phyloP scores from a whole-genome alignment of 2,329 filamentous ascomycete species.

The Hypoxylon sp. region DNA sequence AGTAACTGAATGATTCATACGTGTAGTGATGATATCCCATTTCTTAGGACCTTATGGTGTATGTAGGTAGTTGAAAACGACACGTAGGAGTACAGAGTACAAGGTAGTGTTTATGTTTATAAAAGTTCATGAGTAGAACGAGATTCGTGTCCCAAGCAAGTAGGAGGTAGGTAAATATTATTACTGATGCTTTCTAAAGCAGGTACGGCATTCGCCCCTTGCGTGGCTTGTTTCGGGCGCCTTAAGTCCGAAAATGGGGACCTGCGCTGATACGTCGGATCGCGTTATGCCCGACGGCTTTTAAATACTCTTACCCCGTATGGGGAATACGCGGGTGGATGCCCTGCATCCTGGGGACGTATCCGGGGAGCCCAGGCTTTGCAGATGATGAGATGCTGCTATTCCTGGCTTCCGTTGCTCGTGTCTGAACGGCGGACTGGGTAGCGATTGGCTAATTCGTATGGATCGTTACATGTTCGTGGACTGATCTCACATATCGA shows the following conservation, averaged over 20 bases:
- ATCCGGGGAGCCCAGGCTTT: not conserved
- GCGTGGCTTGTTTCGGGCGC: not conserved
- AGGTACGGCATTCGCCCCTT: not conserved
- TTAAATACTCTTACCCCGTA: not conserved
- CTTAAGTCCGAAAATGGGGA: slow-evolving; percentile 24
- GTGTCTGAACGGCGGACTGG: not conserved
- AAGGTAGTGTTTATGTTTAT: not conserved
- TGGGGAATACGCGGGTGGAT: not conserved
- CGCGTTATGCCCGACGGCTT: slow-evolving; percentile 27
- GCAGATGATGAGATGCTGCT: no score
- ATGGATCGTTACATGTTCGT: not conserved
- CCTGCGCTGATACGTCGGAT: not conserved
- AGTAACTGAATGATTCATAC: slow-evolving; percentile 9
- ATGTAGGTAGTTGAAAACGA: not conserved
- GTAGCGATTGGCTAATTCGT: not conserved
- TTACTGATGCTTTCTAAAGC: not conserved
- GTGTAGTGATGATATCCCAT: slow-evolving; percentile 18
- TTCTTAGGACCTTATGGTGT: not conserved
- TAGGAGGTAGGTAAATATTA: not conserved
- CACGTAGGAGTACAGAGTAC: not conserved
- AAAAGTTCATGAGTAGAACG: no score
- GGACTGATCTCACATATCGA: not conserved
- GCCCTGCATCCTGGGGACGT: not conserved
- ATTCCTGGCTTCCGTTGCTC: not conserved
- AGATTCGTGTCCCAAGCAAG: not conserved